phyloP scores from a whole-genome alignment of 2,329 filamentous ascomycete genomes.

The Metarhizium guizhouense region DNA sequence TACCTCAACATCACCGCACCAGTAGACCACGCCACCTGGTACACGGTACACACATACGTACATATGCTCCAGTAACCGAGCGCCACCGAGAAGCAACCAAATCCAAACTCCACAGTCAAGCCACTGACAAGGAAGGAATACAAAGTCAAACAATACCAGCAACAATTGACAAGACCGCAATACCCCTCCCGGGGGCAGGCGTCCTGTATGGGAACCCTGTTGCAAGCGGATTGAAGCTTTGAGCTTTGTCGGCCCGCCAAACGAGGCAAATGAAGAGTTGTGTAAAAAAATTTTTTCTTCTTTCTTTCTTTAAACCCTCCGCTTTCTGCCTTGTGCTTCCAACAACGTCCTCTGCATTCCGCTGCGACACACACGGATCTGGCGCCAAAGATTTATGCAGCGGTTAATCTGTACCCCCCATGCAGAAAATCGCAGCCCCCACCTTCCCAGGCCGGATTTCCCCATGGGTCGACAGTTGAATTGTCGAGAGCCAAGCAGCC shows the following conservation, averaged over 20 bases:
- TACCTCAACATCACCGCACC: not conserved
- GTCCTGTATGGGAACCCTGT: not conserved
- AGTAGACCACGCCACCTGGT: not conserved
- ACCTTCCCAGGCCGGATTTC: slow-evolving; percentile 1
- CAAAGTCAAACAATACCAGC: not conserved
- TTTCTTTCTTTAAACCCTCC: not conserved
- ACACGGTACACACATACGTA: too few species aligned
- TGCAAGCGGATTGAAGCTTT: not conserved
- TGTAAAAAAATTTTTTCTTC: not conserved
- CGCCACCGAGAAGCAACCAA: not conserved
- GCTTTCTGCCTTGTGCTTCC: not conserved
- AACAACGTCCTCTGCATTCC: not conserved
- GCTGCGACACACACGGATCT: not conserved
- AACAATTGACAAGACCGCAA: not conserved
- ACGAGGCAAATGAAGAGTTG: not conserved
- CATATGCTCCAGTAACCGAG: not conserved
- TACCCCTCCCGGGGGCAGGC: not conserved
- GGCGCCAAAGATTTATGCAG: slow-evolving; percentile 2
- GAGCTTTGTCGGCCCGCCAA: not conserved
- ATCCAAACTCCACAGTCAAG: not conserved
- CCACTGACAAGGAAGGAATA: not conserved
- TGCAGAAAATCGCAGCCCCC: not conserved
- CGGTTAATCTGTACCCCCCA: not conserved
- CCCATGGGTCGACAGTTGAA: not conserved
- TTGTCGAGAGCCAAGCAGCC: not conserved